Conservation (phyloP, 2,329 filamentous ascomycete genomes). For the Dichotomopilus funicola region DNA sequence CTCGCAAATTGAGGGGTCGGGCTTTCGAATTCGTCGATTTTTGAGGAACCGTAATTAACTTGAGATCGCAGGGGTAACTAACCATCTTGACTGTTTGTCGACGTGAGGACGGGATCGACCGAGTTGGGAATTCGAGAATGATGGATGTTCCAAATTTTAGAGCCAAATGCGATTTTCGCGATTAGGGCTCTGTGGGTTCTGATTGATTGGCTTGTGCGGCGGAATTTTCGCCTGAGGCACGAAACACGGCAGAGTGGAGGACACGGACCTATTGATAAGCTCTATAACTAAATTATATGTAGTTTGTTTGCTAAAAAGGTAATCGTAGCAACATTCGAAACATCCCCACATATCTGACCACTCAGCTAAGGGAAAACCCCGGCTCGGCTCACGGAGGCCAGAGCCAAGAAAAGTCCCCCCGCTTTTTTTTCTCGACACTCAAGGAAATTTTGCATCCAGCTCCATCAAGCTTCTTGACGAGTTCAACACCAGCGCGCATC, state of each 20-base stretch:
- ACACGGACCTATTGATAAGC: not conserved
- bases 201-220: conserved; percentile 22
- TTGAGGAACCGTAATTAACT: conserved; percentile 1
- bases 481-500: conserved; percentile 19
- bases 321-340: not conserved
- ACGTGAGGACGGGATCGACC: conserved; percentile 49
- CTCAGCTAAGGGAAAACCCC: conserved; percentile 15
- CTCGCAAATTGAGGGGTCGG: conserved; percentile 8
- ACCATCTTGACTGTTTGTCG: conserved; percentile 51
- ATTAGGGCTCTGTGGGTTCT: conserved; percentile 26
- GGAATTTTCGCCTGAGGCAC: conserved; percentile 18
- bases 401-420: conserved; percentile 14
- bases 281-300: conserved; percentile 1
- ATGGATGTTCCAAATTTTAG: conserved; percentile 27
- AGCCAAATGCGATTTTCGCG: conserved; percentile 25
- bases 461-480: conserved; percentile 23
- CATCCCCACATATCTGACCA: not conserved
- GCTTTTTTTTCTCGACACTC: conserved; percentile 21
- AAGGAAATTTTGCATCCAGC: conserved; percentile 27
- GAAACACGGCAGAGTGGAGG: not conserved
- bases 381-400: conserved; percentile 11
- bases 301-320: not conserved
- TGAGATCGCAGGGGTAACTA: conserved; percentile 20
- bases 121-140: conserved; percentile 44
- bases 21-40: conserved; percentile 9